Evolutionary conservation across 2,329 filamentous ascomycete genomes (phyloP).

Genomic region (Botrytis hyacinthi): DNA sequence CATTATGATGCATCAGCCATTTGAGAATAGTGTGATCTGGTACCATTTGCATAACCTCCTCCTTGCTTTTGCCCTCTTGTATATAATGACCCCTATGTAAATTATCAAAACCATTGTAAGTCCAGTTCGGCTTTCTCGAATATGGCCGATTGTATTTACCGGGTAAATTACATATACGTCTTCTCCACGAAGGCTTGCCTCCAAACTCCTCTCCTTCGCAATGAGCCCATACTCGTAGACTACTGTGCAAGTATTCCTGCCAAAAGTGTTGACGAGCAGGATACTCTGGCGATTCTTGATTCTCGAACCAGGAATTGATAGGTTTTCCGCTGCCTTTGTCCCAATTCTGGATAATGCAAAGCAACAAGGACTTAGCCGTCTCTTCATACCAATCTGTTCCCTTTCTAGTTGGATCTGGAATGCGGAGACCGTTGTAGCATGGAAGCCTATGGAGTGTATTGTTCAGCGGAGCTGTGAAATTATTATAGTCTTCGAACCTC

Average conservation of each 20-base stretch:
- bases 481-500: background rate
- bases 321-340: background rate
- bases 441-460: rapidly evolving
- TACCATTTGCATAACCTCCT: background rate
- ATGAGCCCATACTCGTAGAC: background rate
- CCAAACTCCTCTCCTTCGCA: background rate
- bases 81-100: background rate
- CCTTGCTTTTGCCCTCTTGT: background rate
- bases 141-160: background rate
- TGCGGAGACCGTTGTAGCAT: background rate
- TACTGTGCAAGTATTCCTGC: background rate
- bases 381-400: background rate
- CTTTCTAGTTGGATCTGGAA: background rate
- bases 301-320: background rate
- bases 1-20: background rate
- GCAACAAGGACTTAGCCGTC: background rate
- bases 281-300: background rate
- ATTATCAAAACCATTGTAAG: background rate
- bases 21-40: background rate
- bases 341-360: background rate
- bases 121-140: background rate
- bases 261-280: background rate
- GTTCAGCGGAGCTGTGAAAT: background rate
- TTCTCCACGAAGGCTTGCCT: background rate
- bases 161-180: no score